phyloP scores from a whole-genome alignment of 352 stramenopile species.

The Phytophthora pini region DNA sequence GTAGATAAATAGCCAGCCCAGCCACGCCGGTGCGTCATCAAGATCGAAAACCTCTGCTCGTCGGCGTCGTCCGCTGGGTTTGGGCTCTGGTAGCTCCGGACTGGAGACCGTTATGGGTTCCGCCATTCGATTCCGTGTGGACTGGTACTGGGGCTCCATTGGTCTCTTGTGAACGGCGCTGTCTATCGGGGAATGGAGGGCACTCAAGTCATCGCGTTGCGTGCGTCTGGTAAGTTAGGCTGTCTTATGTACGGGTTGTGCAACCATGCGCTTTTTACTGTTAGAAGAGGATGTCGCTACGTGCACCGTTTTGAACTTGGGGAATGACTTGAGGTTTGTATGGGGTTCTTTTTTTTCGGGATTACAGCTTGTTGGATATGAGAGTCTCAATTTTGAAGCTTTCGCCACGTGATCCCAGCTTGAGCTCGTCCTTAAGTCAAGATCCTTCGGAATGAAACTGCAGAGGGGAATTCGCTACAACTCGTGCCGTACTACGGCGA shows the following conservation, averaged over 20 bases:
- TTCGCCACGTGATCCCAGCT: not conserved
- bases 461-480: too few relatives aligned
- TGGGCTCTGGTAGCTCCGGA: conserved; percentile 2
- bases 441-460: too few relatives aligned
- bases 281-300: conserved; percentile 1
- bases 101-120: conserved; percentile 6
- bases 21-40: conserved; percentile 6
- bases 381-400: not conserved
- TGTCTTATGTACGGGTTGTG: not conserved
- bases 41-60: conserved; percentile 9
- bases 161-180: not conserved
- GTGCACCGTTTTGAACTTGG: not conserved
- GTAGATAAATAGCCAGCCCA: conserved; percentile 33
- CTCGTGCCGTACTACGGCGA: too few relatives aligned
- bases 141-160: not conserved
- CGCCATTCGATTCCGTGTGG: conserved; percentile 3
- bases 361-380: too few relatives aligned
- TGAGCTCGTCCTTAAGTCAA: too few relatives aligned
- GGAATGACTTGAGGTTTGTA: not conserved
- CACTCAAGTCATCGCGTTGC: conserved; percentile 2
- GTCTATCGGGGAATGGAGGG: conserved; percentile 5
- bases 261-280: not conserved
- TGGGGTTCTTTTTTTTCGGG: conserved; percentile 1
- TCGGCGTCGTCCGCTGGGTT: not conserved
- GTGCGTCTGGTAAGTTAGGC: not conserved